Percentiles rank a stretch among this genome's conserved stretches.
Conservation (phyloP, 1,139 yeast genomes). For the Zhuliangozyma parablackwelliae region DNA sequence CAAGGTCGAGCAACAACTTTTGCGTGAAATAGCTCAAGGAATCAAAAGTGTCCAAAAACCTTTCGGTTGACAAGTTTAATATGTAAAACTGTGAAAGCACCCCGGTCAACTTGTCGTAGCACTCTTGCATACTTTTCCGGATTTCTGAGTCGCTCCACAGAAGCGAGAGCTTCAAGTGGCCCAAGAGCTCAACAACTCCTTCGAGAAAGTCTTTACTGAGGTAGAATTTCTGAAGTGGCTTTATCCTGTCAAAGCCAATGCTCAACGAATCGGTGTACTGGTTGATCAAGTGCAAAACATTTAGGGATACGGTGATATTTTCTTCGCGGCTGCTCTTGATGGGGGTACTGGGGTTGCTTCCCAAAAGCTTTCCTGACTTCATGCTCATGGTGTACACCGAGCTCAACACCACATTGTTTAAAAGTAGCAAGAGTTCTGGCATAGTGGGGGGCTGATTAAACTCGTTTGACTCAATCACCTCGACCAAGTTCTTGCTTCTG, state of each 20-base stretch:
- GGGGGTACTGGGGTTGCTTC: conserved; percentile 36
- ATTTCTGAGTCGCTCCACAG: conserved; percentile 24
- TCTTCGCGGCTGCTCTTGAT: conserved; percentile 9
- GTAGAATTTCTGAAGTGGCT: conserved; percentile 21
- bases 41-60: conserved; percentile 19
- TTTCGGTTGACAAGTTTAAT: conserved; percentile 19
- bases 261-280: conserved; percentile 29
- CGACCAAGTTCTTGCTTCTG: conserved; percentile 6
- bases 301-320: conserved; percentile 22
- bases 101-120: conserved; percentile 20
- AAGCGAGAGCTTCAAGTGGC: conserved; percentile 26
- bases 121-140: conserved; percentile 15
- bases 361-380: conserved; percentile 32
- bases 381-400: conserved; percentile 30
- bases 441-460: conserved; percentile 21
- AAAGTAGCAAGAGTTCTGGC: conserved; percentile 36
- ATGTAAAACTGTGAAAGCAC: conserved; percentile 30
- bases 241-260: conserved; percentile 23
- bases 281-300: conserved; percentile 34
- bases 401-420: conserved; percentile 37
- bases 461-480: conserved; percentile 9
- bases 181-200: conserved; percentile 36
- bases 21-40: conserved; percentile 22
- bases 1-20: conserved; percentile 27
- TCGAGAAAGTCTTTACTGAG: conserved; percentile 33